Evolutionary conservation across 805 yeast genomes (phyloP).

Genomic region (Wickerhamiella occidentalis): DNA sequence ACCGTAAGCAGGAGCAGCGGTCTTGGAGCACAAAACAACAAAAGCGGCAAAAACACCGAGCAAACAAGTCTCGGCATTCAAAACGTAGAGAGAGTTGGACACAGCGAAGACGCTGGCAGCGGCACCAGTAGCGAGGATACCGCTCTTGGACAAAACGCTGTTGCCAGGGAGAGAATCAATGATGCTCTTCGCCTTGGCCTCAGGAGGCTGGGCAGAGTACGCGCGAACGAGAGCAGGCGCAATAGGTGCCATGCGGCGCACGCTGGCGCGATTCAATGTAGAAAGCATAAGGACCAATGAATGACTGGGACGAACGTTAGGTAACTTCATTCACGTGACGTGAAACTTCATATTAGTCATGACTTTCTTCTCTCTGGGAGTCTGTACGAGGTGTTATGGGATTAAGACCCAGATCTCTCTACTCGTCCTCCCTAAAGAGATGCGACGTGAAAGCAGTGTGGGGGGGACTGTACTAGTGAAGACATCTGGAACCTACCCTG

Average conservation of each 20-base stretch:
- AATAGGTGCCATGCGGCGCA: constrained; percentile 8
- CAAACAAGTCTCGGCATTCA: constrained; percentile 88
- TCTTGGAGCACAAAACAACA: constrained; percentile 63
- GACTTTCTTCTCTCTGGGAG: no score
- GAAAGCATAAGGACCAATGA: constrained; percentile 11
- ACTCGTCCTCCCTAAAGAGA: no score
- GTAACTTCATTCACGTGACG: constrained; percentile 1
- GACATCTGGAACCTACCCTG: no score
- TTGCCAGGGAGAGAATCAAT: constrained; percentile 90
- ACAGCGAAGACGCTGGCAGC: constrained; percentile 93
- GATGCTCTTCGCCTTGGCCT: constrained; percentile 79
- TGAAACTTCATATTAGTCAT: not conserved
- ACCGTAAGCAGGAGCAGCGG: constrained; percentile 86
- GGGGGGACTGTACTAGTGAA: no score
- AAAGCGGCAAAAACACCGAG: constrained; percentile 70
- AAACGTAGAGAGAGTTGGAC: constrained; percentile 81
- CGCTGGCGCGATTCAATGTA: constrained; percentile 10
- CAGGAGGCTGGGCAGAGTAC: constrained; percentile 41
- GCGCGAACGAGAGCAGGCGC: constrained; percentile 18
- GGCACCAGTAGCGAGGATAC: constrained; percentile 84
- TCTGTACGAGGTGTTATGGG: no score
- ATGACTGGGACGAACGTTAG: constrained; percentile 5
- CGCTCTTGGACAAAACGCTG: constrained; percentile 79
- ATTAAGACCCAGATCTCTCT: no score
- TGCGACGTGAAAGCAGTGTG: no score